Conservation (phyloP, 192 early-diverging fungal genomes). For the Coemansia sp. region DNA sequence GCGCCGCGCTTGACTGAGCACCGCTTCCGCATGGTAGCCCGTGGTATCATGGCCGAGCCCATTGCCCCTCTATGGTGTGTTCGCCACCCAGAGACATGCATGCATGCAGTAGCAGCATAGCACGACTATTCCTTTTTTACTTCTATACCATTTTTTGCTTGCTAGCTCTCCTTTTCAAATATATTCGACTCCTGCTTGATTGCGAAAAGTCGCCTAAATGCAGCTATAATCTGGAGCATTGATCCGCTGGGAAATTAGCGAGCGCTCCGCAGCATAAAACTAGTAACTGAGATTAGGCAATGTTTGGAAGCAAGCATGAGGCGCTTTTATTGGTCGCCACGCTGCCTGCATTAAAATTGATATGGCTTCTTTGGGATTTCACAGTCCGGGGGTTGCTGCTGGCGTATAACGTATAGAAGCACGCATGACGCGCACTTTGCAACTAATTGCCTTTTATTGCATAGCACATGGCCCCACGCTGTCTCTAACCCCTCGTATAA, state of each 20-base stretch:
- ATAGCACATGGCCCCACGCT: neutral
- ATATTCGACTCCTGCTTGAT: neutral
- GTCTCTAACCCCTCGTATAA: neutral
- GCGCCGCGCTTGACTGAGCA: conserved; percentile 65
- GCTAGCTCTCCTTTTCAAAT: neutral
- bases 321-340: neutral
- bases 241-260: neutral
- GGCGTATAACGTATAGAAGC: neutral
- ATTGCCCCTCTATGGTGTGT: conserved; percentile 71
- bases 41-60: conserved; percentile 65
- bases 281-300: neutral
- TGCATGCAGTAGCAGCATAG: conserved; percentile 17
- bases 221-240: neutral
- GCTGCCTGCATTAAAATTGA: neutral
- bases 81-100: conserved; percentile 52
- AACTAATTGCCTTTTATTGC: neutral
- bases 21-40: conserved; percentile 64
- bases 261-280: neutral
- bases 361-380: neutral
- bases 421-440: neutral
- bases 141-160: neutral
- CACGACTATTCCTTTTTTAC: neutral
- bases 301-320: neutral
- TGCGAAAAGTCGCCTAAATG: neutral
- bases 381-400: neutral